Evolutionary conservation across 2,329 filamentous ascomycete genomes (phyloP).

Genomic region (Cladosporium sp.): DNA sequence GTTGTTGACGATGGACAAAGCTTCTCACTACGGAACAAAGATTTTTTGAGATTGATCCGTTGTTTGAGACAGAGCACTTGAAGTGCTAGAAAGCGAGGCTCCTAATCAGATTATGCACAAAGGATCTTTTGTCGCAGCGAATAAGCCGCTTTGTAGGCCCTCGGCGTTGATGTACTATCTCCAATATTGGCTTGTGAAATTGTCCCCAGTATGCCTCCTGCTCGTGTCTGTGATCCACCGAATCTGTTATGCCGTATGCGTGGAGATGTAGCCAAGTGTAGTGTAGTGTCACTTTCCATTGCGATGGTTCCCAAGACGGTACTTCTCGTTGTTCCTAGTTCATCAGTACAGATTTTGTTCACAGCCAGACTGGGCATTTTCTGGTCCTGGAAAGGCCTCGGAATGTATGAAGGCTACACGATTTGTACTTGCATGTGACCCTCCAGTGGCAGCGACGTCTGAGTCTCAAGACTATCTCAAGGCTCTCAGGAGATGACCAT

Average conservation of each 20-base stretch:
- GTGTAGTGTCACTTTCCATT: neutral
- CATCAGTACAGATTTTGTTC: neutral
- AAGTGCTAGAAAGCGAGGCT: neutral
- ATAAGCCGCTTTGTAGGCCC: neutral
- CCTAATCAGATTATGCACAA: neutral
- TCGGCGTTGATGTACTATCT: neutral
- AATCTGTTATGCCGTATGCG: too few relatives aligned
- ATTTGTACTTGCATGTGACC: neutral
- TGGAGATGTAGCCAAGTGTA: neutral
- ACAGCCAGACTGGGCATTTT: neutral
- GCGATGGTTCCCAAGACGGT: neutral
- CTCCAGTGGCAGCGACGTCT: neutral
- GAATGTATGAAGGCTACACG: neutral
- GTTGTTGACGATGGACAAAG: neutral
- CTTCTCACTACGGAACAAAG: neutral
- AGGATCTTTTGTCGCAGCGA: neutral
- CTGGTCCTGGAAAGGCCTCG: neutral
- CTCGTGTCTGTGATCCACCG: neutral
- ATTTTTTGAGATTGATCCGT: neutral
- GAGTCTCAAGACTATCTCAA: neutral
- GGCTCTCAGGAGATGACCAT: neutral
- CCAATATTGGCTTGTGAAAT: neutral
- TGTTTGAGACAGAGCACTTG: neutral
- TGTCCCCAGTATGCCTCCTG: neutral
- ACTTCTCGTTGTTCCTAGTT: neutral